Evolutionary conservation across 1,284 basidiomycete species (phyloP), one percentile per base, ranked within the genome.

Genomic region (Melampsora americana): DNA sequence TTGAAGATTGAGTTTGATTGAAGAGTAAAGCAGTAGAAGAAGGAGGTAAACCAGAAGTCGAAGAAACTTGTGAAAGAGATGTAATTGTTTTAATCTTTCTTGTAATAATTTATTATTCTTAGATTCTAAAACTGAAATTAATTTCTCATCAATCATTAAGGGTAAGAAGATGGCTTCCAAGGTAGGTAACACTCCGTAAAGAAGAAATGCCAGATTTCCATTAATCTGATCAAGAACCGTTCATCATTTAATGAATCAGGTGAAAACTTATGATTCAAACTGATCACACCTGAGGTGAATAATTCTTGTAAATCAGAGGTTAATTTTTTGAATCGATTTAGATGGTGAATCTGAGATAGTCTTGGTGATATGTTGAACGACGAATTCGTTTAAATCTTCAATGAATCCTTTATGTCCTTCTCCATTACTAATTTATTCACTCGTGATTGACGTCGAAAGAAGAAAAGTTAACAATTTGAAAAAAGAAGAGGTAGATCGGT

Each of bases 141-240:
- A 70, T 12, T 78, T 77, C 12, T 78, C 72, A 67, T 80, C 78
- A 2, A 79, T 80, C 71, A 79, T 79, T 9, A 83, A 73, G 0
- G 82, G 82, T 18, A 81, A 66, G 65, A 82, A 80, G 78, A 77
- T 79, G 9, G 79, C 82, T 48, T 82, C 80, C 28, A 81, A 69
- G 64, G 80, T 82, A 1, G 82, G 82, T 1, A 83, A 66, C 3
- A 82, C 79, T 35, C 79, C 18, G 78, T 79, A 30, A 81, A 80
- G 77, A 80, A 82, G 64, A 80, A 79, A 7, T 78, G 79, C 82
- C 82, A 83, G 4, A 80, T 69, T 46, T 80, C 79, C 4, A 79
- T 79, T 67, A 82, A 56, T 26, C 79, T 77, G 18, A 78, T 61
- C 32, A 82, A 53, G 5, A 81, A 78, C 11, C 77, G 74, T n/a